These are phyloP conservation scores for Asterophora parasitica DNA, from an alignment of 768 basidiomycete genomes.

Conservation along the genomic window DNA sequence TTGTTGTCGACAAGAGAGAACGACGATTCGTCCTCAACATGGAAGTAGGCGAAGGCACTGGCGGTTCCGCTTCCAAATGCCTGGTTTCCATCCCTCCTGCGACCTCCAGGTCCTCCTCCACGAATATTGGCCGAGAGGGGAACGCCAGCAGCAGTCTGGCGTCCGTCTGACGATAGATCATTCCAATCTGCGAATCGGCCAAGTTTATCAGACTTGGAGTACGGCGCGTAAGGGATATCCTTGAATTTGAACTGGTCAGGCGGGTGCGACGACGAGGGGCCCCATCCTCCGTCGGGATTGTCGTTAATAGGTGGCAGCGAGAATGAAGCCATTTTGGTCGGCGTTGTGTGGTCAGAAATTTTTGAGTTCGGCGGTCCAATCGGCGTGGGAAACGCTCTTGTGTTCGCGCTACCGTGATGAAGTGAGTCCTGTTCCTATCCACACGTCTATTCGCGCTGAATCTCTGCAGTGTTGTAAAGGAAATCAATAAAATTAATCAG, in stretches of 20 bases:
- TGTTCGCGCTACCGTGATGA: conserved; percentile 46
- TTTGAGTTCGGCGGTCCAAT: conserved; percentile 12
- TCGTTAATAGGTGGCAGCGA: conserved; percentile 84
- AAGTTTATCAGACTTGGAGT: conserved; percentile 98
- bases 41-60: conserved; percentile 94
- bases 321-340: conserved; percentile 65
- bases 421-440: conserved; percentile 42
- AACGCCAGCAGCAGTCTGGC: conserved; percentile 49
- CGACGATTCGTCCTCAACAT: conserved; percentile 95
- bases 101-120: conserved; percentile 44
- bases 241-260: conserved; percentile 95
- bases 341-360: conserved; percentile 23
- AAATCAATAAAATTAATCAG: conserved; percentile 93
- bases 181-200: conserved; percentile 99
- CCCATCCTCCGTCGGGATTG: conserved; percentile 93
- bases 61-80: conserved; percentile 89
- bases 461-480: conserved; percentile 72
- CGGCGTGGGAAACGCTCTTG: conserved; percentile 34
- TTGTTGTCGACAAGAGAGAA: conserved; percentile 97
- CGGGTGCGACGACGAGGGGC: conserved; percentile 72
- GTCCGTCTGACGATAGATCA: conserved; percentile 62
- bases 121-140: conserved; percentile 45
- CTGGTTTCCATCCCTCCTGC: conserved; percentile 72
- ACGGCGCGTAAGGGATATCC: conserved; percentile 97
- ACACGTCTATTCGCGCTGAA: conserved; percentile 6